These are phyloP conservation scores for Scytalidium lignicola DNA, from an alignment of 2,329 filamentous ascomycete species.

Conservation along the genomic window DNA sequence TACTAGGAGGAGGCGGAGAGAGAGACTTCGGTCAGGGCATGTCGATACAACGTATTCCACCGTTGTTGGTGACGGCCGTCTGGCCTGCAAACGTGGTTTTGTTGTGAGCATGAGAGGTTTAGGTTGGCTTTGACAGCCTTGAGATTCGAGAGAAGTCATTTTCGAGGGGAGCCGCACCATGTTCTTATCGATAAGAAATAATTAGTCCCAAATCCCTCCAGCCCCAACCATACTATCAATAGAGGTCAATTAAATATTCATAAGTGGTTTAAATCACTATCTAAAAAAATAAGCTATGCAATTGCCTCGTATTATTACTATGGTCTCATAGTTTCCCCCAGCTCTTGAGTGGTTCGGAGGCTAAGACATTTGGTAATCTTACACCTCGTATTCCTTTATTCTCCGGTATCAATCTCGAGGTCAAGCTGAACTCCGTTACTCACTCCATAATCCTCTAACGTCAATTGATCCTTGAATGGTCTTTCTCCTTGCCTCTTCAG, in stretches of 20 bases:
- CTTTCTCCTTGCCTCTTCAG: constrained; percentile 65
- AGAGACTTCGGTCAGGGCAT: constrained; percentile 48
- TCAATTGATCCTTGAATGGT: constrained; percentile 70
- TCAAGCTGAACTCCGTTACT: constrained; percentile 50
- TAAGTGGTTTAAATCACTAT: too few relatives aligned
- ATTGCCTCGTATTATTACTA: too few relatives aligned
- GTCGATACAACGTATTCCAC: constrained; percentile 90
- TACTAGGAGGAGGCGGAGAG: constrained; percentile 40
- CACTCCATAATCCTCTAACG: constrained; percentile 71
- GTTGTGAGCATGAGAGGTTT: constrained; percentile 52
- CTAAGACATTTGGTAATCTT: too few relatives aligned
- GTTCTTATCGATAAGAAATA: neutral
- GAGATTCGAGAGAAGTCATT: neutral
- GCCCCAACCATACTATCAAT: neutral
- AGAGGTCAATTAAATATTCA: neutral
- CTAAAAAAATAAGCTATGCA: too few relatives aligned
- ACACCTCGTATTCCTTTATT: constrained; percentile 13
- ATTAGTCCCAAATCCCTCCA: neutral
- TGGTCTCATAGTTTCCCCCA: too few relatives aligned
- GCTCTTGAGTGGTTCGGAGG: too few relatives aligned
- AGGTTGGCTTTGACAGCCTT: constrained; percentile 1
- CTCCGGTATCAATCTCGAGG: constrained; percentile 30
- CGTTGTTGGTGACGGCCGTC: constrained; percentile 79
- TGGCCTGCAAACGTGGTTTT: constrained; percentile 53
- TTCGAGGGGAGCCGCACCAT: neutral